Percentiles rank a stretch among this genome's conserved stretches.
These are phyloP conservation scores for Leccinum subtestaceum DNA, from an alignment of 768 basidiomycete species.

Conservation along the genomic window DNA sequence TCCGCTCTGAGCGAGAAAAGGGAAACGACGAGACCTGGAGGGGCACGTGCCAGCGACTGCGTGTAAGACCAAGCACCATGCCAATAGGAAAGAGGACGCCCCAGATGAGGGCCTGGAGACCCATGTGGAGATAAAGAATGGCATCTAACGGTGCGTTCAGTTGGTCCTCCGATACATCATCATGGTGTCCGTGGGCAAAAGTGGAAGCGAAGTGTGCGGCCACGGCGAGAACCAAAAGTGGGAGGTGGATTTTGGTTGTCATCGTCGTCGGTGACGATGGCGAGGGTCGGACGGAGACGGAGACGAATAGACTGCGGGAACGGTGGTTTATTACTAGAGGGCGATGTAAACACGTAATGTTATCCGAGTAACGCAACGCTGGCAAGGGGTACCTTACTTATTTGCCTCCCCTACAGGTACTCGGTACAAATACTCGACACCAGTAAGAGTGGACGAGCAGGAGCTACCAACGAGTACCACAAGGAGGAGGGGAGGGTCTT, in stretches of 20 bases:
- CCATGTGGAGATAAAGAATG: slow-evolving; percentile 81
- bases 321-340: no score
- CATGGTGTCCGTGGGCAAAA: slow-evolving; percentile 60
- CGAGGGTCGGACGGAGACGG: not conserved
- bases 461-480: no score
- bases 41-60: slow-evolving; percentile 90
- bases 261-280: not conserved
- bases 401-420: no score
- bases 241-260: not conserved
- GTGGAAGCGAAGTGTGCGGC: not conserved
- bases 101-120: slow-evolving; percentile 77
- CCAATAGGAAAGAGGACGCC: slow-evolving; percentile 83
- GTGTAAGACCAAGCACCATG: slow-evolving; percentile 71
- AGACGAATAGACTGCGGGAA: no score
- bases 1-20: not conserved
- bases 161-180: slow-evolving; percentile 59
- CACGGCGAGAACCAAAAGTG: not conserved
- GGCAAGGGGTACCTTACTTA: no score
- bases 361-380: no score
- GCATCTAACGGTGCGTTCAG: slow-evolving; percentile 66
- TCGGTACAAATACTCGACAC: no score
- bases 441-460: no score
- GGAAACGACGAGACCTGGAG: slow-evolving; percentile 49
- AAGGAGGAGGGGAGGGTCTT: no score
- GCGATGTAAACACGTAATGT: no score